Evolutionary conservation across 1,139 yeast genomes (phyloP).

Genomic region (Kodamaea alishanica): DNA sequence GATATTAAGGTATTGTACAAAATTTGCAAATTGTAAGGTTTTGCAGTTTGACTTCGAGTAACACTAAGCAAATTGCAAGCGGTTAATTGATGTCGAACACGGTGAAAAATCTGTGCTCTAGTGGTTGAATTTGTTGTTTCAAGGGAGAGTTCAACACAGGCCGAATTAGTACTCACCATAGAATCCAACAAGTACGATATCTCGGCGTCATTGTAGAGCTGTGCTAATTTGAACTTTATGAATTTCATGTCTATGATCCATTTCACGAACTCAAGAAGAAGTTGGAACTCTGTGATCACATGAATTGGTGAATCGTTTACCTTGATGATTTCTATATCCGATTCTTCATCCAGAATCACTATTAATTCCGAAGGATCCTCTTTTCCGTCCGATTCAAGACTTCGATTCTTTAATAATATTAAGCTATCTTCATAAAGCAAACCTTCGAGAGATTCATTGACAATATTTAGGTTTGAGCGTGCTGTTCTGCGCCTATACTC

Average conservation of each 20-base stretch:
- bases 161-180: constrained; percentile 18
- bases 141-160: too few species aligned
- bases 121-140: too few species aligned
- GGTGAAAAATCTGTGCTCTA: constrained; percentile 10
- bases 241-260: constrained; percentile 26
- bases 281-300: constrained; percentile 24
- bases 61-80: constrained; percentile 21
- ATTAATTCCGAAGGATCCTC: too few species aligned
- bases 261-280: constrained; percentile 27
- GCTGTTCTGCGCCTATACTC: too few species aligned
- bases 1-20: too few species aligned
- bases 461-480: too few species aligned
- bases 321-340: constrained; percentile 15
- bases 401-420: too few species aligned
- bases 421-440: too few species aligned
- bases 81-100: constrained; percentile 8
- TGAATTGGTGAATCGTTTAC: constrained; percentile 15
- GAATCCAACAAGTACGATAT: constrained; percentile 24
- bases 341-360: constrained; percentile 1
- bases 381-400: too few species aligned
- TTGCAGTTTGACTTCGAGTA: constrained; percentile 23
- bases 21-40: constrained; percentile 13
- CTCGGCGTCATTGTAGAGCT: constrained; percentile 22
- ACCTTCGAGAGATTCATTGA: too few species aligned
- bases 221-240: constrained; percentile 20